Evolutionary conservation across 2,329 filamentous ascomycete genomes (phyloP).

Genomic region (Raffaelea arxii): DNA sequence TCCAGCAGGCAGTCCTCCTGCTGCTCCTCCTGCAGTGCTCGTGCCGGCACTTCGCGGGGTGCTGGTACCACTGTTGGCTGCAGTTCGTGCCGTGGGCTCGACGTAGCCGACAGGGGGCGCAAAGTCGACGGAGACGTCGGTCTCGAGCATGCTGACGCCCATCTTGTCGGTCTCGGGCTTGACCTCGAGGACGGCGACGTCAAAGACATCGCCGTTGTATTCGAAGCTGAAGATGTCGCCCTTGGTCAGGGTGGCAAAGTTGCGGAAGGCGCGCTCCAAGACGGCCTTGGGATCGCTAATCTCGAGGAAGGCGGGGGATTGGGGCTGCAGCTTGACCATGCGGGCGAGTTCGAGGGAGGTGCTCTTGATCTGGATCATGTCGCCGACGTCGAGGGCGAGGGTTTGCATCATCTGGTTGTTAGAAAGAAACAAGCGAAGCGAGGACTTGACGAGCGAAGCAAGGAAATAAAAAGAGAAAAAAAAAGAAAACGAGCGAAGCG

Average conservation of each 20-base stretch:
- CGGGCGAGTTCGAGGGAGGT: constrained; percentile 84
- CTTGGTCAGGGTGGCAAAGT: constrained; percentile 87
- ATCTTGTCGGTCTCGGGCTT: constrained; percentile 77
- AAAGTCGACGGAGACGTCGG: constrained; percentile 93
- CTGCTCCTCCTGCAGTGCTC: constrained; percentile 52
- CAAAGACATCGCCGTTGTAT: constrained; percentile 91
- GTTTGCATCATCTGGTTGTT: constrained; percentile 83
- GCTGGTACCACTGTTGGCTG: constrained; percentile 62
- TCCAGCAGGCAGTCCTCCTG: constrained; percentile 55
- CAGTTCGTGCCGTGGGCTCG: constrained; percentile 66
- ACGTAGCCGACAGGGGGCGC: constrained; percentile 90
- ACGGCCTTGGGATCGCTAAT: constrained; percentile 97
- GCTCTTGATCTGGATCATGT: constrained; percentile 89
- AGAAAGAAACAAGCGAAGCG: not conserved
- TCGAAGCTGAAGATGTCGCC: constrained; percentile 93
- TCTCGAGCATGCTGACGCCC: constrained; percentile 90
- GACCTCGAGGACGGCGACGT: constrained; percentile 86
- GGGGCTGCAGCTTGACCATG: constrained; percentile 93
- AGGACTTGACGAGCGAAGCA: too few species aligned
- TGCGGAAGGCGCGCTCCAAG: constrained; percentile 89
- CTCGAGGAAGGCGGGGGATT: constrained; percentile 86
- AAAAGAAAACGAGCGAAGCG: too few species aligned
- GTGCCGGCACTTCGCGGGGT: constrained; percentile 68
- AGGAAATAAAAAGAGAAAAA: not conserved
- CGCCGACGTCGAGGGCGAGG: constrained; percentile 78